A percentile compares a stretch with the other conserved stretches of the same genome.
These are phyloP conservation scores for Neofusicoccum parvum DNA, from an alignment of 2,329 filamentous ascomycete genomes.

Conservation along the genomic window DNA sequence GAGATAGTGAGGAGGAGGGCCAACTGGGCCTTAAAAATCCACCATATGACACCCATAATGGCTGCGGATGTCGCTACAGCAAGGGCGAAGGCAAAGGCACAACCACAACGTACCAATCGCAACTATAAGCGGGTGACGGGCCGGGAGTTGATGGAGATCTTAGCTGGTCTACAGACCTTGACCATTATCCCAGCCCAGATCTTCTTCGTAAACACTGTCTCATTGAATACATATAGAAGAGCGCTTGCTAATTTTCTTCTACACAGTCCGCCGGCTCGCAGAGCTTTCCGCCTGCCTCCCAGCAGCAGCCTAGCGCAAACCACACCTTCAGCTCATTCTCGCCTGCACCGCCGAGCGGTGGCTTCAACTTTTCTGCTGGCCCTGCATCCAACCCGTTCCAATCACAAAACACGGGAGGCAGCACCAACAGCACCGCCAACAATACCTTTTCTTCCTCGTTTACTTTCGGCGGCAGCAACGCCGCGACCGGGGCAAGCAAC, in stretches of 20 bases:
- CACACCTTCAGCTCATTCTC: not conserved
- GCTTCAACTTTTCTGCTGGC: constrained; percentile 32
- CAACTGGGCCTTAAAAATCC: no score
- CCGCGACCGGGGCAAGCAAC: not conserved
- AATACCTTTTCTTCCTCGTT: not conserved
- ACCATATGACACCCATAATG: no score
- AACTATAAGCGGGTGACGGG: no score
- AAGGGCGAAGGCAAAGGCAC: no score
- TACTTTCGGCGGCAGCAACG: not conserved
- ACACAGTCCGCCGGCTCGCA: not conserved
- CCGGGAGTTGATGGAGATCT: no score
- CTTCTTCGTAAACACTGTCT: constrained; percentile 48
- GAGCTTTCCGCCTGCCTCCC: constrained; percentile 9
- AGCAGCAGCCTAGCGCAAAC: constrained; percentile 2
- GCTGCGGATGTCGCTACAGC: no score
- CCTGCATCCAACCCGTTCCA: not conserved
- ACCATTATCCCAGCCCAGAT: no score
- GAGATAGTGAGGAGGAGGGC: no score
- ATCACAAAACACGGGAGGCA: constrained; percentile 33
- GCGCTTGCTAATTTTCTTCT: not conserved
- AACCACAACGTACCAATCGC: no score
- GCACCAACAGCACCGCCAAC: not conserved
- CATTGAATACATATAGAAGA: no score
- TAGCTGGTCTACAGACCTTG: no score
- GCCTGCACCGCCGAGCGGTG: constrained; percentile 5